A percentile compares a stretch with the other conserved stretches of the same genome.
Conservation (phyloP, 495 filamentous ascomycete species). For the Hapsidospora chrysogenum region DNA sequence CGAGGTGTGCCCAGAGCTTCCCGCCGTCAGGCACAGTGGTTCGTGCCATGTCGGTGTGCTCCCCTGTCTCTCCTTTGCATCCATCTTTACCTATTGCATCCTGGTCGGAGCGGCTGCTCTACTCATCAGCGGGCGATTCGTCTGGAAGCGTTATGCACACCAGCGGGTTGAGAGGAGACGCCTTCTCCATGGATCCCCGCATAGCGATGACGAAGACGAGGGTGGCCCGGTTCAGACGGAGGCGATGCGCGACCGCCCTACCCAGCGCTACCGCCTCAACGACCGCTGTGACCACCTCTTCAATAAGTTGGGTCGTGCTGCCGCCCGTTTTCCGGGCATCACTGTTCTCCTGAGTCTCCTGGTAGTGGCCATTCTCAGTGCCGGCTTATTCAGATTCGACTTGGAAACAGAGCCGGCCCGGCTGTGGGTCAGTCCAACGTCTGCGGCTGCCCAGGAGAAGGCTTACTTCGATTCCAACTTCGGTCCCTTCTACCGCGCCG, state of each 20-base stretch:
- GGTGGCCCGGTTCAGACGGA: conserved; percentile 58
- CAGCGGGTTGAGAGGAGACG: conserved; percentile 64
- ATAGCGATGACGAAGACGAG: conserved; percentile 80
- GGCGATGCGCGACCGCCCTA: conserved; percentile 51
- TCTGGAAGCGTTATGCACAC: conserved; percentile 52
- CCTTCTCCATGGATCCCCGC: conserved; percentile 66
- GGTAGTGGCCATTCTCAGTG: conserved; percentile 55
- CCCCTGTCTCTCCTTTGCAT: conserved; percentile 81
- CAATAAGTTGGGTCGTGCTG: conserved; percentile 60
- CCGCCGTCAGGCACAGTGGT: conserved; percentile 45
- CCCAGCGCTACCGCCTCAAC: conserved; percentile 63
- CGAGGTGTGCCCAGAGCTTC: conserved; percentile 64
- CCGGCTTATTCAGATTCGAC: conserved; percentile 74
- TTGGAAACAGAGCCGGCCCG: conserved; percentile 81
- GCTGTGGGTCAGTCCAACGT: conserved; percentile 89
- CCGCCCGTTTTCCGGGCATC: conserved; percentile 67
- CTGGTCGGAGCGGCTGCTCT: conserved; percentile 49
- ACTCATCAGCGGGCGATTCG: conserved; percentile 53
- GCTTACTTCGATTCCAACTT: conserved; percentile 89
- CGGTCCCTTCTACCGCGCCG: conserved; percentile 85
- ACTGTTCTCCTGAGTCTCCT: conserved; percentile 59
- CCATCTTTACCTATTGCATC: conserved; percentile 70
- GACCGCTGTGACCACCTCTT: conserved; percentile 63
- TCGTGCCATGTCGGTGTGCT: conserved; percentile 71
- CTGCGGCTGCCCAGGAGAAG: conserved; percentile 82